Evolutionary conservation across 2,329 filamentous ascomycete genomes (phyloP).

Genomic region (Dothideomycetes sp.): DNA sequence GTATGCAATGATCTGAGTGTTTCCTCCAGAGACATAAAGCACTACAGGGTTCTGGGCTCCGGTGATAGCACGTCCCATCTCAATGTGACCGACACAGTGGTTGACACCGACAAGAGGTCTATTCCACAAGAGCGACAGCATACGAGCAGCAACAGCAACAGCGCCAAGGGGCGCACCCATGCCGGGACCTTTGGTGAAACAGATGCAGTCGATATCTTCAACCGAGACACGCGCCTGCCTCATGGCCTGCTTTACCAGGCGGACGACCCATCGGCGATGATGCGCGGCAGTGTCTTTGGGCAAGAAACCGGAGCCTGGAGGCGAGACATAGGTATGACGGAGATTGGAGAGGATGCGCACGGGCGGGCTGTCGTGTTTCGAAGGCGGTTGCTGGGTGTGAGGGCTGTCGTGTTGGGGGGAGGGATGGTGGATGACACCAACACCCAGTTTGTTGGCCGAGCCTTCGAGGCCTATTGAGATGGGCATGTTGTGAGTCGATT

Average conservation of each 20-base stretch:
- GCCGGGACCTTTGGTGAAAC: constrained; percentile 89
- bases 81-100: constrained; percentile 96
- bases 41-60: constrained; percentile 87
- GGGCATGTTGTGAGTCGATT: constrained; percentile 26
- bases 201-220: constrained; percentile 75
- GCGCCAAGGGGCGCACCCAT: constrained; percentile 91
- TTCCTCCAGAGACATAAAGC: constrained; percentile 89
- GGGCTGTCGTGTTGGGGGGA: constrained; percentile 30
- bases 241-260: constrained; percentile 71
- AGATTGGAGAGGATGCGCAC: constrained; percentile 81
- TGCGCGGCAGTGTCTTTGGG: constrained; percentile 93
- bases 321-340: constrained; percentile 84
- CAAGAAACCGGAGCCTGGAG: constrained; percentile 87
- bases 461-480: constrained; percentile 74
- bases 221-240: constrained; percentile 54
- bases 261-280: constrained; percentile 77
- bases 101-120: constrained; percentile 91
- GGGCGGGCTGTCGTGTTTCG: constrained; percentile 28
- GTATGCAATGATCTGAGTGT: constrained; percentile 97
- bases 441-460: constrained; percentile 94
- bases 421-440: constrained; percentile 81
- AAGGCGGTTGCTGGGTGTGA: constrained; percentile 13
- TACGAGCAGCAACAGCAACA: constrained; percentile 77
- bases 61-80: constrained; percentile 94
- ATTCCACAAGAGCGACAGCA: constrained; percentile 72